Evolutionary conservation across 345 rosid genomes (phyloP), one percentile per base, ranked within the genome.

Genomic region (Excoecaria cochinchinensis): DNA sequence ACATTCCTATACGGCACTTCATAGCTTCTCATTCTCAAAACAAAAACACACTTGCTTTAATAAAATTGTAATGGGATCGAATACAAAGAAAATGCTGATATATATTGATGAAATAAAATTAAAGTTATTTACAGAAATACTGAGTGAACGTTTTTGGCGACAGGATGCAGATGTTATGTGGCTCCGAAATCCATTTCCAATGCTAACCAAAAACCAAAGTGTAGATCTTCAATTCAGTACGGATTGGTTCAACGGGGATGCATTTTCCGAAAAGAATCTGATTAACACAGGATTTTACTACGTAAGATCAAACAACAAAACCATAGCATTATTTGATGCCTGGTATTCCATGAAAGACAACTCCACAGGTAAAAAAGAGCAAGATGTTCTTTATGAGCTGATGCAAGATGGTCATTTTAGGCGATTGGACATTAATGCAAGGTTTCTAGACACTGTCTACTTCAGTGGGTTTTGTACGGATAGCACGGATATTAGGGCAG

Each of bases 261-360:
- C 71, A 4, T 6, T 4, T 2, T 76, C 79, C 0, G 58, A 72
- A 51, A 36, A 57, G 3, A 80, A 80, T 38, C 3, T n/a, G 4
- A 80, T 80, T 48, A 80, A 76, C 83, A 80, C 83, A 0, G 83
- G 80, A 5, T 76, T 80, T 64, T 80, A 80, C 53, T 57, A 63
- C 14, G 57, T 53, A 0, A 48, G 70, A 59, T 80, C 83, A 36
- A 80, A 76, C 80, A 76, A 76, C 80, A 71, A 51, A 71, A 80
- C 83, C 70, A 67, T 76, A 36, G 31, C 83, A 6, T 25, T 80
- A 53, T 80, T 80, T 11, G 76, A 72, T 1, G 25, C 64, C 1
- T 80, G 83, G 83, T 80, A 76, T 36, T 53, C 51, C 48, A 57
- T 55, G 73, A 80, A 72, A 59, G 69, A 75, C 40, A 72, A 72